phyloP scores from a whole-genome alignment of 1,284 basidiomycete species.

The Vanrija humicola region DNA sequence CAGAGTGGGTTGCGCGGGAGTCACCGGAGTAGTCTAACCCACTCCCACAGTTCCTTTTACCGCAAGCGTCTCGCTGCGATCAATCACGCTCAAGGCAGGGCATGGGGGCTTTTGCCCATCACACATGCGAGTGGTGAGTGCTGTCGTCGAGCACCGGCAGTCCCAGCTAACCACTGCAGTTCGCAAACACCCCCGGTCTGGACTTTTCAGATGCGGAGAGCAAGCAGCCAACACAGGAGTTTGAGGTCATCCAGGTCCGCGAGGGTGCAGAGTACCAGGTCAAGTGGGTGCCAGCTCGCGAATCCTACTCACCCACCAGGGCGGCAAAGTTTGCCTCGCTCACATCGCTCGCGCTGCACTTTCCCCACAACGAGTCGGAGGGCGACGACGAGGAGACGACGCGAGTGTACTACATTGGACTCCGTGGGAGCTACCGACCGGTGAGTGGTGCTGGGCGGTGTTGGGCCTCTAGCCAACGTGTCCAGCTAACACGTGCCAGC shows the following conservation, averaged over 20 bases:
- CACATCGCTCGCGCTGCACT: conserved; percentile 40
- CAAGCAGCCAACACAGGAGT: conserved; percentile 33
- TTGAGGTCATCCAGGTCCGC: conserved; percentile 34
- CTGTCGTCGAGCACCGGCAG: neutral
- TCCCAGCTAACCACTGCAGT: conserved; percentile 18
- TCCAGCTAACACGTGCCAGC: conserved; percentile 15
- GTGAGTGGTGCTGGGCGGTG: conserved; percentile 31
- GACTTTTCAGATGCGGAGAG: conserved; percentile 45
- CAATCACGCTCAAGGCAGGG: conserved; percentile 46
- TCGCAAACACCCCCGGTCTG: conserved; percentile 39
- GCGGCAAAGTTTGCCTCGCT: conserved; percentile 46
- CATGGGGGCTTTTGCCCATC: conserved; percentile 38
- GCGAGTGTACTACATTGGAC: conserved; percentile 43
- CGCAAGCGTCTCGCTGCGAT: conserved; percentile 44
- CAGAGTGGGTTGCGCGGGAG: conserved; percentile 29
- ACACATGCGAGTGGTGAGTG: conserved; percentile 39
- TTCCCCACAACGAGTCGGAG: conserved; percentile 44
- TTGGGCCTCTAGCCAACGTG: neutral
- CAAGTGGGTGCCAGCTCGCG: conserved; percentile 28
- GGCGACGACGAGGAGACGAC: conserved; percentile 47
- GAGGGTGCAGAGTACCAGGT: conserved; percentile 48
- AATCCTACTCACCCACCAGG: conserved; percentile 21
- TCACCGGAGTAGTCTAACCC: neutral
- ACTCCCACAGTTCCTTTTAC: conserved; percentile 43
- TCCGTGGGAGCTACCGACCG: conserved; percentile 42